phyloP scores from a whole-genome alignment of 768 basidiomycete species.

The Udeniomyces megalosporus region DNA sequence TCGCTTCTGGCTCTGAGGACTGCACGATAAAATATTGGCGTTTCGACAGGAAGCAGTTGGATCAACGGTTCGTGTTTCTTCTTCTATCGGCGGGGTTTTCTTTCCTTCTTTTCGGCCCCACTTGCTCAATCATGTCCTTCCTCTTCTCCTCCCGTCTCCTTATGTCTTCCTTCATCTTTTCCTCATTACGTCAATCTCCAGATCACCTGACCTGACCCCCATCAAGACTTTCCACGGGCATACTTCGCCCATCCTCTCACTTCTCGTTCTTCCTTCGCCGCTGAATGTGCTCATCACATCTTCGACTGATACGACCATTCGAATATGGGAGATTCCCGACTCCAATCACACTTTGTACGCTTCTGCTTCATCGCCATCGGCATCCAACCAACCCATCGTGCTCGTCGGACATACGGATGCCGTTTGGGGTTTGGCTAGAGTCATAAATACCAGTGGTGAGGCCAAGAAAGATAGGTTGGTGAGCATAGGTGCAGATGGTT shows the following conservation, averaged over 20 bases:
- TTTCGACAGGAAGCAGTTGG: conserved; percentile 56
- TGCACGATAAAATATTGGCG: conserved; percentile 93
- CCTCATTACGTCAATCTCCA: background rate
- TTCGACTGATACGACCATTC: conserved; percentile 82
- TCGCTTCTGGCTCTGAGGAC: conserved; percentile 91
- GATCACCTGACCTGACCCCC: conserved; percentile 57
- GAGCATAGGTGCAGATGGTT: conserved; percentile 78
- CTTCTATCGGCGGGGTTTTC: background rate
- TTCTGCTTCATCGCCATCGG: conserved; percentile 38
- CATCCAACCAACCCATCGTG: conserved; percentile 27
- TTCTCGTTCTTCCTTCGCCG: conserved; percentile 42
- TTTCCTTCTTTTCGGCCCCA: background rate
- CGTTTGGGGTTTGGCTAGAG: conserved; percentile 84
- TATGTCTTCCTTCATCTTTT: background rate
- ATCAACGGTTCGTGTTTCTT: conserved; percentile 53
- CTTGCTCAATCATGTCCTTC: background rate
- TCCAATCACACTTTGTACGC: conserved; percentile 65
- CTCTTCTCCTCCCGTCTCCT: background rate
- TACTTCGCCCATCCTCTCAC: conserved; percentile 64
- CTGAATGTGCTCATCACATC: conserved; percentile 72
- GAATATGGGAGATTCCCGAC: conserved; percentile 74
- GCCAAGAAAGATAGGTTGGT: conserved; percentile 48
- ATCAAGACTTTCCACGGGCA: conserved; percentile 87
- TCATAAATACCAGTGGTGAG: conserved; percentile 33
- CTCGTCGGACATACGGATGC: conserved; percentile 88